Base-by-base conservation (phyloP, 331 rosid genomes). In the Dryas integrifolia region DNA sequence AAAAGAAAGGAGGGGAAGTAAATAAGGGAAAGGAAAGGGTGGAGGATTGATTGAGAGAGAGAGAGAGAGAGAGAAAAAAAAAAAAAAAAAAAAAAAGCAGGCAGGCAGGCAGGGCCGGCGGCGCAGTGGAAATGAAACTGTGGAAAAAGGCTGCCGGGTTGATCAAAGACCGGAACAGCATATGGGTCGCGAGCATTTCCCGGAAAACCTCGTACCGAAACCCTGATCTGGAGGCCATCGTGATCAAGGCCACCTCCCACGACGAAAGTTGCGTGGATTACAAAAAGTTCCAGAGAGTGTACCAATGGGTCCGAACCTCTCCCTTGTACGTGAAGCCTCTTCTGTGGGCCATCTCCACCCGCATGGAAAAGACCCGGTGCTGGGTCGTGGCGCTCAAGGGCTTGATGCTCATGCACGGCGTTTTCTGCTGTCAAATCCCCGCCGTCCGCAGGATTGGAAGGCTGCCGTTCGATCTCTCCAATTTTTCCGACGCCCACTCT, bases 341-440 rank as follows among this genome's bases (percentile, higher is more conserved):
- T 0, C 4, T 88, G 0, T 84, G 83, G 85, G 73, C 85, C 1
- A 70, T 91, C 3, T 74, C 96, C 0, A 45, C 53, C 0, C 81
- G 97, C 0, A 84, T 94, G 90, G 83, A 81, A 0, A 91, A 88
- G 67, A 94, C 98, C 2, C 71, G 68, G 2, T 72, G 79, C 11
- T 94, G 98, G 98, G 79, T 79, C 0, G 96, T 94, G 4, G 96
- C 96, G 0, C 82, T 94, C 1, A 94, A 94, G 61, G 98, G 98
- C 3, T 73, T 94, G 50, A 94, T 94, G 89, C 95, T 94, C 47
- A 85, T 94, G 47, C 98, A 94, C 61, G 96, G 92, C 18, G 58
- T 94, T 65, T 84, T 85, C 73, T 90, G 88, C 9, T 82, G 78
- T 46, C 81, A 87, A 9, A 41, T 85, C 63, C 85, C 89, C 0